Conservation (phyloP, 495 filamentous ascomycete genomes). For the Lasiosphaeria ovina region DNA sequence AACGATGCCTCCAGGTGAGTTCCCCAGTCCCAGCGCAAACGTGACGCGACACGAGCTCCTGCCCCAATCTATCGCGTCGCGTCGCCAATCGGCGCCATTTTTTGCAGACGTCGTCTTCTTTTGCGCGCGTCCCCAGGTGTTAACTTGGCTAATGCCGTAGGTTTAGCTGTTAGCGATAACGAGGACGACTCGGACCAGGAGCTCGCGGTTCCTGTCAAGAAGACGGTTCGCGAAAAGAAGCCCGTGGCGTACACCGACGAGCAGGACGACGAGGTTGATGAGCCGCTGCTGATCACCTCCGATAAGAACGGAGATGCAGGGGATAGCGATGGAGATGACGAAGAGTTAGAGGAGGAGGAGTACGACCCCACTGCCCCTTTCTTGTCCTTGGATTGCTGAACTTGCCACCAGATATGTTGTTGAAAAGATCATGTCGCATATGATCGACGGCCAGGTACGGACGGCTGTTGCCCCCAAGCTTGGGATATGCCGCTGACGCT, state of each 20-base stretch:
- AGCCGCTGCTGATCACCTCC: slow-evolving; percentile 13
- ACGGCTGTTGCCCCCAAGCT: neutral
- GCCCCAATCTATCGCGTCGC: neutral
- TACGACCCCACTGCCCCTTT: slow-evolving; percentile 22
- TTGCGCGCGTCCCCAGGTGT: neutral
- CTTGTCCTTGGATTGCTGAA: slow-evolving; percentile 9
- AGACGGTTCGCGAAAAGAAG: slow-evolving; percentile 26
- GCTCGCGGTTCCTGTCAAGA: slow-evolving; percentile 17
- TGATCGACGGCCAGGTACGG: slow-evolving; percentile 48
- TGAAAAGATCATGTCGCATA: slow-evolving; percentile 55
- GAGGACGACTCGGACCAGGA: slow-evolving; percentile 35
- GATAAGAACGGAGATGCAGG: slow-evolving; percentile 26
- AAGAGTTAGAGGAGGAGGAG: slow-evolving; percentile 39
- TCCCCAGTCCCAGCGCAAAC: neutral
- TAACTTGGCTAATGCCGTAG: neutral
- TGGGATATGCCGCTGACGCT: neutral
- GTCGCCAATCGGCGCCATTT: neutral
- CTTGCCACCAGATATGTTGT: slow-evolving; percentile 48
- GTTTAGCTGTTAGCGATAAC: slow-evolving; percentile 40
- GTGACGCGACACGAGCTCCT: neutral
- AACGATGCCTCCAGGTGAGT: slow-evolving; percentile 29
- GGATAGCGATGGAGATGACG: slow-evolving; percentile 37
- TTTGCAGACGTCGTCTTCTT: neutral
- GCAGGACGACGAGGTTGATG: slow-evolving; percentile 22
- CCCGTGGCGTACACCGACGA: slow-evolving; percentile 16